Conservation (phyloP, 306 rosid species). For the Calophaca sinica region DNA sequence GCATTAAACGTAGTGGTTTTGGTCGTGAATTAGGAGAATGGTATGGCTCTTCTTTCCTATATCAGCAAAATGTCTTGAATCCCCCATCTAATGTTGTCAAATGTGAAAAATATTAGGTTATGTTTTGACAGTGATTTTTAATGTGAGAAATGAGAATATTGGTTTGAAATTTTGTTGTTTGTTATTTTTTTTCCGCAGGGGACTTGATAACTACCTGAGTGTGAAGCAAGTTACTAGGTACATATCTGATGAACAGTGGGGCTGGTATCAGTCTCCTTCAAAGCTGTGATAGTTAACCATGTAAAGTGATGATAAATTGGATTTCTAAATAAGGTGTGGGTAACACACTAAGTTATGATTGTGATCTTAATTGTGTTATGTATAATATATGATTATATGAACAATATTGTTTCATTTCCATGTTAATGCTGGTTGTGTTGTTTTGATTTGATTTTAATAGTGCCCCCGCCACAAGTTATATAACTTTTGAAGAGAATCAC, state of each 20-base stretch:
- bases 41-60: slow-evolving; percentile 54
- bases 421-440: slow-evolving; percentile 29
- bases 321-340: slow-evolving; percentile 39
- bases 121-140: neutral
- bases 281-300: slow-evolving; percentile 59
- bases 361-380: slow-evolving; percentile 5
- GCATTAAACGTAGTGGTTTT: slow-evolving; percentile 91
- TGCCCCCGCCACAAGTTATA: neutral
- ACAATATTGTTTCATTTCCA: neutral
- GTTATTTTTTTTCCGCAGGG: slow-evolving; percentile 58
- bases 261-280: slow-evolving; percentile 89
- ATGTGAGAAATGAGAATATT: slow-evolving; percentile 34
- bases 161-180: slow-evolving; percentile 1
- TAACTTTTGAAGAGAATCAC: no score
- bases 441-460: neutral
- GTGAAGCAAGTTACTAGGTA: slow-evolving; percentile 93
- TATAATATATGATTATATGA: neutral
- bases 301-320: slow-evolving; percentile 3
- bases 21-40: slow-evolving; percentile 99
- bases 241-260: slow-evolving; percentile 83
- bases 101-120: neutral
- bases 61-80: neutral
- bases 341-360: neutral
- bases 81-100: neutral
- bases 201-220: slow-evolving; percentile 80